phyloP scores from a whole-genome alignment of 2,329 filamentous ascomycete genomes.

The Beauveria bassiana region DNA sequence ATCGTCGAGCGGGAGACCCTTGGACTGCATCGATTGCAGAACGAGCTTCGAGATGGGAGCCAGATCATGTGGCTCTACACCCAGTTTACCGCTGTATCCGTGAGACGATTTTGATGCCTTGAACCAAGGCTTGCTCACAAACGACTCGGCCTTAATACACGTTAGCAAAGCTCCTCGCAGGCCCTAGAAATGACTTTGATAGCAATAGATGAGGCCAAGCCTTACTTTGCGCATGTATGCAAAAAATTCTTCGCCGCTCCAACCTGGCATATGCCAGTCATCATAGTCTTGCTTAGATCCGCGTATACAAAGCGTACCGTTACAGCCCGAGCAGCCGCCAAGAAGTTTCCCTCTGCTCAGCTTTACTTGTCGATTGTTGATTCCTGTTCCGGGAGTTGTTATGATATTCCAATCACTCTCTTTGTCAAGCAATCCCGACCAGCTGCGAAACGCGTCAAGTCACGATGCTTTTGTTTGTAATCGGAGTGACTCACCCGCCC shows the following conservation, averaged over 20 bases:
- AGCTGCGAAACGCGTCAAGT: conserved; percentile 17
- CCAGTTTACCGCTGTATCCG: conserved; percentile 42
- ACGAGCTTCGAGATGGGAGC: conserved; percentile 50
- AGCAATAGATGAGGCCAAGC: conserved; percentile 18
- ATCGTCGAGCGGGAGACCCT: conserved; percentile 45
- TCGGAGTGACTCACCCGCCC: conserved; percentile 30
- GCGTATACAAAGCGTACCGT: conserved; percentile 42
- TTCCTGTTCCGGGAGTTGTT: conserved; percentile 29
- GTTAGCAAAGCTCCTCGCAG: neutral
- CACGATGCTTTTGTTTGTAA: neutral
- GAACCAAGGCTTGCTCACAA: conserved; percentile 51
- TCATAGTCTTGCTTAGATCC: conserved; percentile 42
- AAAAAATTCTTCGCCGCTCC: conserved; percentile 51
- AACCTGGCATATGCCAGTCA: conserved; percentile 47
- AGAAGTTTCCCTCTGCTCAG: conserved; percentile 41
- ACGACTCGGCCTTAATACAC: conserved; percentile 40
- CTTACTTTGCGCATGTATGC: conserved; percentile 43
- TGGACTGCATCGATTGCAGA: conserved; percentile 45
- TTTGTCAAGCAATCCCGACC: conserved; percentile 38
- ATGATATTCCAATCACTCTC: conserved; percentile 45
- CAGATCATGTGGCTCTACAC: conserved; percentile 50
- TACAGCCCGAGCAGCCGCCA: conserved; percentile 40
- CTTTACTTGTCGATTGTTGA: conserved; percentile 37
- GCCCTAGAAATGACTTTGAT: neutral
- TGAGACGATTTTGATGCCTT: conserved; percentile 39